Evolutionary conservation across 75 land plant species (phyloP), one percentile per base, ranked within the genome.

Genomic region (Selaginella moellendorffii): DNA sequence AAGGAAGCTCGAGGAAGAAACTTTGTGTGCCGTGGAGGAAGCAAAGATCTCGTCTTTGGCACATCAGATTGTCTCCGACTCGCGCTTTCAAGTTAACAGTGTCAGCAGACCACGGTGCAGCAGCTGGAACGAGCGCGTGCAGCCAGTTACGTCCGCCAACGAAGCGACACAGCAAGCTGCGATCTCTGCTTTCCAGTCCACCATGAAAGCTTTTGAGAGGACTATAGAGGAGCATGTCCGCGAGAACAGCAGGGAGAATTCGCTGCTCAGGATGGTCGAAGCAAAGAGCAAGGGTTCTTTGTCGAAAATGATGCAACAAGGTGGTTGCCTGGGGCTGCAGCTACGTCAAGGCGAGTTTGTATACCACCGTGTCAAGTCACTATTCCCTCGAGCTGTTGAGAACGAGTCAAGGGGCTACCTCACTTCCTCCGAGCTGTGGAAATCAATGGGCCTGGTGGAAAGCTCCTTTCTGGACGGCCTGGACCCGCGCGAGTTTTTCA

Each of bases 261-360:
- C 83, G 5, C 27, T 89, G 29, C 74, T 85, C 20, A 2, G 54
- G 52, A 64, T 95, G 67, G 78, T 90, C 5, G 84, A 81, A 42
- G 60, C 84, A 2, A 85, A 82, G 46, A 86, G 85, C 77, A 84
- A 84, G 18, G 82, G 85, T 27, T 67, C 87, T 18, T 62, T 81
- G 2, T 54, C 42, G 21, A 95, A 90, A 56, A 68, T 86, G 20
- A 72, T 86, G n/a, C 83, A 89, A 56, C 99, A 95, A 68, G 66
- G 79, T 69, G 99, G 83, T 0, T 90, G 82, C 63, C 52, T 95
- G 61, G 99, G 99, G 2, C 70, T 77, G 46, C 97, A 95, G 58
- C 74, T 88, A 2, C 77, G 64, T 20, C 73, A 70, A 8, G 78
- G 73, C 46, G 46, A 36, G 46, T 36, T 36, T 36, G 5, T 36